Evolutionary conservation across 176 grass and related monocot genomes (phyloP).

Genomic region (Typha latifolia): DNA sequence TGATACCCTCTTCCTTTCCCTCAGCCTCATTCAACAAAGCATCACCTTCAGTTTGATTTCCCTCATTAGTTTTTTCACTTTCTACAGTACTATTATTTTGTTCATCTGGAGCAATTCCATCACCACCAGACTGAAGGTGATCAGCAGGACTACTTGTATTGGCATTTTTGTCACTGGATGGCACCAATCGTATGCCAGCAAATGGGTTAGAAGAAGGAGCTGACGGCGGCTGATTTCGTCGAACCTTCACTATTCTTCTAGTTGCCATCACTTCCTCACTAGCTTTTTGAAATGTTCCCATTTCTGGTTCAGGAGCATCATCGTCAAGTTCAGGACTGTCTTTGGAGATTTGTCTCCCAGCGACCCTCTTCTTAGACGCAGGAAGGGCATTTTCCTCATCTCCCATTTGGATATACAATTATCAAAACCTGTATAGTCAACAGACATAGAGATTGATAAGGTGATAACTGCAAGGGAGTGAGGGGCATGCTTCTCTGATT

Average conservation of each 20-base stretch:
- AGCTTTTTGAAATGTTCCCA: conserved; percentile 83
- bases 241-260: conserved; percentile 73
- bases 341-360: conserved; percentile 64
- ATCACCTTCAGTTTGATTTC: conserved; percentile 31
- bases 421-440: too few relatives aligned
- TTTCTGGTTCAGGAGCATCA: conserved; percentile 40
- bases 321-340: conserved; percentile 88
- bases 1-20: conserved; percentile 15
- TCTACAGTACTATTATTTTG: conserved; percentile 10
- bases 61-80: conserved; percentile 20
- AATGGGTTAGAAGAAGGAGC: conserved; percentile 72
- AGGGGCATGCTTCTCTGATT: too few relatives aligned
- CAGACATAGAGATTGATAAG: too few relatives aligned
- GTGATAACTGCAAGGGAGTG: too few relatives aligned
- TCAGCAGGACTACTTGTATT: conserved; percentile 28
- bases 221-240: conserved; percentile 38
- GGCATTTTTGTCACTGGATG: conserved; percentile 33
- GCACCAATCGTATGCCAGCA: conserved; percentile 51
- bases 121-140: conserved; percentile 32
- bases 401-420: conserved; percentile 29
- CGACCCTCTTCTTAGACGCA: conserved; percentile 81
- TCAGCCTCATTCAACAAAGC: conserved; percentile 3
- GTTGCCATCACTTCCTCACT: conserved; percentile 97
- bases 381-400: conserved; percentile 48
- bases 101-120: conserved; percentile 11